Evolutionary conservation across 2,329 filamentous ascomycete species (phyloP), one percentile per base, ranked within the genome.

Genomic region (Pseudocercospora cruenta): DNA sequence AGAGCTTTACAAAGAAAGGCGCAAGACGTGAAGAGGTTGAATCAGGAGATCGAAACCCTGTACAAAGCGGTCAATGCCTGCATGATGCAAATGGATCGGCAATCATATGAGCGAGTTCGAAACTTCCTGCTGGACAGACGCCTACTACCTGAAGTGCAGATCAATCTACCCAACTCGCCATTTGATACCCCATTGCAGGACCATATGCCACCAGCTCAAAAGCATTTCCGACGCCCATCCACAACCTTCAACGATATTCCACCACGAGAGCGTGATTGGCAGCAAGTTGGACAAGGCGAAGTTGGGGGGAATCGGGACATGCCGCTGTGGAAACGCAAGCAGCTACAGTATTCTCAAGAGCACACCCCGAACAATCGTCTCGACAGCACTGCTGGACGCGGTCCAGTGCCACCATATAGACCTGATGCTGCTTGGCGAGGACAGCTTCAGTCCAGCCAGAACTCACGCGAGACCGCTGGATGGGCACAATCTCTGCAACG

Each of bases 31-130:
- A n/a, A 31, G 12, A 43, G 36, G 8, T 8, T 61, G 7, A 67
- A 67, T 21, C 31, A 64, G 24, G 65, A 67, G 43, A 60, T 67
- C 10, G 57, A 54, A 7, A 51, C 39, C 24, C 12, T 64, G 36
- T 67, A 67, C 58, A 63, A 33, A 47, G 63, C 65, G n/a, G 60
- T 67, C 6, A 53, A 63, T 28, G 58, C 58, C 14, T 64, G 65
- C 65, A 67, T 64, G 58, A 39, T 61, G 19, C 19, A 24, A 21
- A 64, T 67, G 65, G 65, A 64, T 21, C 47, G 57, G 28, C 31
- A 63, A 16, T 62, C 62, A 24, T 64, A 31, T 21, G 61, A 64
- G 43, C 36, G 53, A n/a, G 58, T 64, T 33, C 61, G 65, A 3
- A 58, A 36, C 4, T 67, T 58, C 22, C 58, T 67, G 24, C 39